Percentiles rank a stretch among this genome's conserved stretches.
phyloP scores from a whole-genome alignment of 306 rosid genomes.

The Hippophae rhamnoides region DNA sequence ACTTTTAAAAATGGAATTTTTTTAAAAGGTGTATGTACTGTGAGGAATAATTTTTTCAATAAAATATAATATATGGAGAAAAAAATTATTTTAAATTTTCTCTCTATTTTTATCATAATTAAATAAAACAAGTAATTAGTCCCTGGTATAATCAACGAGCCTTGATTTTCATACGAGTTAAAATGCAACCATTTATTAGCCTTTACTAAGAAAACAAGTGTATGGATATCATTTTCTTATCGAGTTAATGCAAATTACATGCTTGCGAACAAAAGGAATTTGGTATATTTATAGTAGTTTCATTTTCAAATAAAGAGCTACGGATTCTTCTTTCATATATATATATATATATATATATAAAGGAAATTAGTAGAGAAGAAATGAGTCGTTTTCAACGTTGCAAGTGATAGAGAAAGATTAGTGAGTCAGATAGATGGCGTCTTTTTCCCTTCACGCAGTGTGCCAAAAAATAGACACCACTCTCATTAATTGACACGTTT shows the following conservation, averaged over 20 bases:
- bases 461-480: slow-evolving; percentile 40
- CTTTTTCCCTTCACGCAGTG: slow-evolving; percentile 89
- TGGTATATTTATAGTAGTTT: slow-evolving; percentile 12
- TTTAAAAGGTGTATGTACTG: too few relatives aligned
- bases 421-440: slow-evolving; percentile 41
- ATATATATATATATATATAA: background rate
- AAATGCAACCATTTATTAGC: slow-evolving; percentile 5
- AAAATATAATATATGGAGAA: too few relatives aligned
- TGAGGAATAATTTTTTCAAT: too few relatives aligned
- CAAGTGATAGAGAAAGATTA: slow-evolving; percentile 13
- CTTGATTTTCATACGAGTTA: background rate
- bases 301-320: slow-evolving; percentile 12
- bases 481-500: slow-evolving; percentile 27
- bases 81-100: too few relatives aligned
- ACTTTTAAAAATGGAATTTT: too few relatives aligned
- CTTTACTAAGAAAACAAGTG: background rate
- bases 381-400: slow-evolving; percentile 49
- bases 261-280: background rate
- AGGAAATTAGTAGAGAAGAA: slow-evolving; percentile 14
- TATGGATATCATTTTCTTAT: too few relatives aligned
- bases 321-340: too few relatives aligned
- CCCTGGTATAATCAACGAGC: background rate
- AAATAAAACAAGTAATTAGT: too few relatives aligned
- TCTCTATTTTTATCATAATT: too few relatives aligned
- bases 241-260: slow-evolving; percentile 3